Conservation (phyloP, 208 protist genomes). For the Acanthamoeba royreba region DNA sequence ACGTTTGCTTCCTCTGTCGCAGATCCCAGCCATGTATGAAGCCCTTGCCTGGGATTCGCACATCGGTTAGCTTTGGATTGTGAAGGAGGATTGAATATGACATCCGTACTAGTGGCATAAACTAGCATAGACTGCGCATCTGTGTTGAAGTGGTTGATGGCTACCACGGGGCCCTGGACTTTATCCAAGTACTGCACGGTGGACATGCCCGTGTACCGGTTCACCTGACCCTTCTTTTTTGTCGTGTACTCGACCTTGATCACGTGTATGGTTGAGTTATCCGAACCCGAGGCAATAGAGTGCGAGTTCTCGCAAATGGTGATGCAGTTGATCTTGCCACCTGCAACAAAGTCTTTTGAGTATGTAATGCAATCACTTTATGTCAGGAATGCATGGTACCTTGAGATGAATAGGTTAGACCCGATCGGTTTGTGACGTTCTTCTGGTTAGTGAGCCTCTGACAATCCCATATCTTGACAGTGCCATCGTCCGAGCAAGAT, state of each 20-base stretch:
- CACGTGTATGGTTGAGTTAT: slow-evolving; percentile 65
- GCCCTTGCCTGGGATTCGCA: slow-evolving; percentile 26
- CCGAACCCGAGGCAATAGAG: slow-evolving; percentile 52
- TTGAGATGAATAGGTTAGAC: slow-evolving; percentile 58
- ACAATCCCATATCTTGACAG: slow-evolving; percentile 74
- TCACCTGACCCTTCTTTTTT: slow-evolving; percentile 46
- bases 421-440: slow-evolving; percentile 64
- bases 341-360: background rate
- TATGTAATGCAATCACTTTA: background rate
- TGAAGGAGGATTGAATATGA: background rate
- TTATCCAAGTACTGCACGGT: slow-evolving; percentile 46
- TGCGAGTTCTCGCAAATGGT: slow-evolving; percentile 71
- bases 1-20: slow-evolving; percentile 34
- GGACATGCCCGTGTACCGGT: slow-evolving; percentile 61
- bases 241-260: slow-evolving; percentile 58
- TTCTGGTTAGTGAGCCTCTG: slow-evolving; percentile 60
- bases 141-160: slow-evolving; percentile 44
- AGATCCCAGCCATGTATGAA: slow-evolving; percentile 64
- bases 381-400: background rate
- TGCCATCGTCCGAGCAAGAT: slow-evolving; percentile 65
- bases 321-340: slow-evolving; percentile 52
- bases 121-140: slow-evolving; percentile 44
- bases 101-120: slow-evolving; percentile 33
- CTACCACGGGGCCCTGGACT: slow-evolving; percentile 46
- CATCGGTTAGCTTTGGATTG: background rate